phyloP scores from a whole-genome alignment of 2,329 filamentous ascomycete genomes.

The Allantophomopsis cytisporea region DNA sequence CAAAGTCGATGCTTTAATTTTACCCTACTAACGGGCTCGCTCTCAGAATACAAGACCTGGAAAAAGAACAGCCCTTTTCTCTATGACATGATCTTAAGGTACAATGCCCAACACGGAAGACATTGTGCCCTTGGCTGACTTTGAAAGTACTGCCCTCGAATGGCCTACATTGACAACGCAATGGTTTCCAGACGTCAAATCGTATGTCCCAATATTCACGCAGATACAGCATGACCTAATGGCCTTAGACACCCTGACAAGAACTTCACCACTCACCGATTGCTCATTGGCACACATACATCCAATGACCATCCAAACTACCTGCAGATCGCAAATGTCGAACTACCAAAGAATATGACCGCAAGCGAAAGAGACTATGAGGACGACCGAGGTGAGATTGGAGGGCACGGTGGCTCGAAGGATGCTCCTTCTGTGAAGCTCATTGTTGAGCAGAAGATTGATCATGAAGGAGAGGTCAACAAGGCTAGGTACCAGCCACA shows the following conservation, averaged over 20 bases:
- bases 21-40: neutral
- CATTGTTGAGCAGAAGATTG: conserved; percentile 87
- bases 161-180: conserved; percentile 97
- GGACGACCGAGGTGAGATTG: conserved; percentile 83
- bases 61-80: conserved; percentile 99
- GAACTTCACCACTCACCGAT: conserved; percentile 74
- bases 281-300: conserved; percentile 91
- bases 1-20: neutral
- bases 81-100: conserved; percentile 93
- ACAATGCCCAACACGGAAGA: conserved; percentile 6
- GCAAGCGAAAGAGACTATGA: conserved; percentile 79
- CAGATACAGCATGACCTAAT: conserved; percentile 1
- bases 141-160: conserved; percentile 66
- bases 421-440: conserved; percentile 70
- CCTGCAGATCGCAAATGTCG: conserved; percentile 85
- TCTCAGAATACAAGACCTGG: conserved; percentile 94
- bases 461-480: conserved; percentile 94
- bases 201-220: conserved; percentile 28
- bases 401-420: conserved; percentile 72
- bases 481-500: conserved; percentile 97
- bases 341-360: conserved; percentile 67
- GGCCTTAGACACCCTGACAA: conserved; percentile 56
- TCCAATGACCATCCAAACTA: conserved; percentile 78
- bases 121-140: conserved; percentile 6
- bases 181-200: conserved; percentile 93